phyloP scores from a whole-genome alignment of 148 eudicot species.

The Rhododendron vialii region DNA sequence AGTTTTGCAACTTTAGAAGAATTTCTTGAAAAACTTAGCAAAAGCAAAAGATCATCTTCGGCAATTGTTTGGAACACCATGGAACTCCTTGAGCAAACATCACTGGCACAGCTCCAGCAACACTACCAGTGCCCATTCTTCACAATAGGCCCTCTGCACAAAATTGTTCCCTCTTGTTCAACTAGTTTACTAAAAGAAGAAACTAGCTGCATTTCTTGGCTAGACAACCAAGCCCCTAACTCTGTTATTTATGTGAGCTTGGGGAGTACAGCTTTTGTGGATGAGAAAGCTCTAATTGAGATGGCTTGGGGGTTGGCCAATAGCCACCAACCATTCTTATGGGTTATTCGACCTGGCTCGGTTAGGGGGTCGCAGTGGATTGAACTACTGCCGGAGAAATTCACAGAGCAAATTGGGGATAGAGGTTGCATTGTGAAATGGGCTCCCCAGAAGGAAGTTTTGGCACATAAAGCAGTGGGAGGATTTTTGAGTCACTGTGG shows the following conservation, averaged over 20 bases:
- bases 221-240: slow-evolving; percentile 15
- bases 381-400: slow-evolving; percentile 9
- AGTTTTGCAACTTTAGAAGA: neutral
- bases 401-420: neutral
- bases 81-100: slow-evolving; percentile 4
- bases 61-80: slow-evolving; percentile 12
- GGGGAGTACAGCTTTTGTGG: neutral
- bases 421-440: slow-evolving; percentile 20
- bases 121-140: slow-evolving; percentile 8
- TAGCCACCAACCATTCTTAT: slow-evolving; percentile 14
- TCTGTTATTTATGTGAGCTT: slow-evolving; percentile 22
- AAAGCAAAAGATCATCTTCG: neutral
- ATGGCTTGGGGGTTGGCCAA: slow-evolving; percentile 20
- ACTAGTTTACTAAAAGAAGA: slow-evolving; percentile 15
- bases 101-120: slow-evolving; percentile 6
- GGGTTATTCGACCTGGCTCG: slow-evolving; percentile 15
- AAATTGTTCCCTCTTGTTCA: slow-evolving; percentile 1
- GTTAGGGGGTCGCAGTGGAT: slow-evolving; percentile 6
- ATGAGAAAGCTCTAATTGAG: slow-evolving; percentile 12
- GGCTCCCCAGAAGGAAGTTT: slow-evolving; percentile 15
- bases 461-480: slow-evolving; percentile 18
- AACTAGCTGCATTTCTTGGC: slow-evolving; percentile 17
- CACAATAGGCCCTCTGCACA: slow-evolving; percentile 14
- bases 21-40: neutral
- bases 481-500: slow-evolving; percentile 27